Base-by-base conservation (phyloP, 768 basidiomycete genomes). In the Tremella fuciformis region DNA sequence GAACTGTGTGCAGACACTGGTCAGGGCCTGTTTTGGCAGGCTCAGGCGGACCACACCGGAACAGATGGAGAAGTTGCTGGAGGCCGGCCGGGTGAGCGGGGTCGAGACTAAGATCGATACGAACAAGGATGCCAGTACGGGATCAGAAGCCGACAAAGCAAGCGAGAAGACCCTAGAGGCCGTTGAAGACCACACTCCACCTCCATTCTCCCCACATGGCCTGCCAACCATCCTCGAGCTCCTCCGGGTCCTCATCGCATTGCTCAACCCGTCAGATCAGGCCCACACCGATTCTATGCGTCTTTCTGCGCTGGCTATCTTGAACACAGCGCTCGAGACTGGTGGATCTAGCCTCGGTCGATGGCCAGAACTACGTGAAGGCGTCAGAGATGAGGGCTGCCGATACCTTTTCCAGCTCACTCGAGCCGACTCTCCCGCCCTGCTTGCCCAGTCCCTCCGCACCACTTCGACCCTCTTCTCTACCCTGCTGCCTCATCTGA, bases 341-440 rank as follows among this genome's bases (percentile, higher is more conserved):
- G 84, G 90, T 18, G 93, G 92, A 7, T 75, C 82, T 7, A 83
- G 82, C 41, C 84, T 99, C 55, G 84, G 86, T 22, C 79, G 83
- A 24, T 97, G 88, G 76, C 84, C 88, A 7, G 89, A 89, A 7
- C 79, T 98, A 34, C 80, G 85, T 50, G 80, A 82, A 24, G 84
- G 97, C 55, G 80, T 97, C 34, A 78, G 88, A 13, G 94, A 99
- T 72, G 82, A 87, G 49, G 92, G 89, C 0, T 98, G 94, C 82
- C 93, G 94, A 79, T 92, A 88, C 72, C 84, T 99, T 29, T 97
- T 99, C 82, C 93, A 96, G 64, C 84, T 99, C 37, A 92, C 91
- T 19, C 85, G 93, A 37, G 92, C 91, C 1, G 92, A 96, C 63
- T 88, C 89, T 58, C 82, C 84, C 8, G 81, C 83, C 48, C 83